Percentiles rank a stretch among this genome's conserved stretches.
These are phyloP conservation scores for Saccharum hybrid DNA, from an alignment of 202 grass and related monocot species.

Conservation along the genomic window DNA sequence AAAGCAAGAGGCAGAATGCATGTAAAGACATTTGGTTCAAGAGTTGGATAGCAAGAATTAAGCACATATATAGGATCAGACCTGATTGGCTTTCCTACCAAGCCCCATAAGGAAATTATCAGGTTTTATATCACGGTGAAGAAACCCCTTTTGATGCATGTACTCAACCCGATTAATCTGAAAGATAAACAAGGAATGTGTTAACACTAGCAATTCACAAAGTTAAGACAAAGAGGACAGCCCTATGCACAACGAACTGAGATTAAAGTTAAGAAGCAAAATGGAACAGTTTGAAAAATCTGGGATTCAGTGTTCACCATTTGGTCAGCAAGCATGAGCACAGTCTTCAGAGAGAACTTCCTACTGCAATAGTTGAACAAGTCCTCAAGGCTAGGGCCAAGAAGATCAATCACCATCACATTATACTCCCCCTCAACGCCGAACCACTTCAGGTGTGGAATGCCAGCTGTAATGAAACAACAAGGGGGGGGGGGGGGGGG, in stretches of 20 bases:
- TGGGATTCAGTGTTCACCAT: conserved; percentile 54
- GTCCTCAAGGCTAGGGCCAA: conserved; percentile 95
- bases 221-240: neutral
- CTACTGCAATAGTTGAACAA: conserved; percentile 97
- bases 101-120: conserved; percentile 98
- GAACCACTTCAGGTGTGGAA: conserved; percentile 96
- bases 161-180: conserved; percentile 97
- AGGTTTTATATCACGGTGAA: conserved; percentile 99
- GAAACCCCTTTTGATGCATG: conserved; percentile 94
- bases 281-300: neutral
- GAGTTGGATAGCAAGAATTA: neutral
- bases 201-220: neutral
- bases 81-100: conserved; percentile 99
- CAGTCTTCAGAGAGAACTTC: conserved; percentile 91
- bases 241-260: neutral
- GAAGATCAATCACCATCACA: conserved; percentile 98
- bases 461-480: conserved; percentile 62
- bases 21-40: neutral
- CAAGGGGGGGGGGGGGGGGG: too few species aligned
- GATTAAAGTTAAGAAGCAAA: neutral
- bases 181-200: conserved; percentile 16
- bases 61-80: conserved; percentile 33
- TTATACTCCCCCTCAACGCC: conserved; percentile 93
- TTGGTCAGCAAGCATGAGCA: conserved; percentile 98
- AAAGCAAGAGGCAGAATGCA: neutral